Conservation (phyloP, 148 eudicot genomes). For the Gaultheria prostrata region DNA sequence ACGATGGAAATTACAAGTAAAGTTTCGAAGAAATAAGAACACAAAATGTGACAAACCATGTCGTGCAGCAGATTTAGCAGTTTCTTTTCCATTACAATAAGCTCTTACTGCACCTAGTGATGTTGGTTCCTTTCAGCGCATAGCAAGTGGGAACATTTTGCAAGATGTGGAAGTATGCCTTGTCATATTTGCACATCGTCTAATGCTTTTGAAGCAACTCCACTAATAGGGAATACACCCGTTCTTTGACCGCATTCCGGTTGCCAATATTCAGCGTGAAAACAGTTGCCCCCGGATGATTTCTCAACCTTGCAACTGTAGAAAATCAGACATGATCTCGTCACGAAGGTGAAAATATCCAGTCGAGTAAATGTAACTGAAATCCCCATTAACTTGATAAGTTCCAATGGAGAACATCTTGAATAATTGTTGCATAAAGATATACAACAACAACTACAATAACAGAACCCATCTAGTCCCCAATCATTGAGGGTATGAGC, state of each 20-base stretch:
- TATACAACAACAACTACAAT: too few species aligned
- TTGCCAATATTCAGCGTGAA: constrained; percentile 52
- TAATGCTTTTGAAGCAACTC: constrained; percentile 36
- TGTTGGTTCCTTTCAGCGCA: neutral
- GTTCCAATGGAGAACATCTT: neutral
- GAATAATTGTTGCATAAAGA: neutral
- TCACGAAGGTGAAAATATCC: neutral
- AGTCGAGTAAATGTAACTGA: neutral
- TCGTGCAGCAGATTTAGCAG: neutral
- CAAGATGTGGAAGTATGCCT: neutral
- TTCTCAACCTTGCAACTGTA: constrained; percentile 85
- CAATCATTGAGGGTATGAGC: too few species aligned
- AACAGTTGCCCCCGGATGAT: constrained; percentile 73
- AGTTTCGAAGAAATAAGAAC: neutral
- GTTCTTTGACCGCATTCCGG: constrained; percentile 62
- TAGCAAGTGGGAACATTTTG: neutral
- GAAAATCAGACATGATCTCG: neutral
- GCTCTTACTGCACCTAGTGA: constrained; percentile 1
- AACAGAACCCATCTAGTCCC: too few species aligned
- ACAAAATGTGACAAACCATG: neutral
- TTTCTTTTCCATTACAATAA: neutral
- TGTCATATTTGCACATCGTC: constrained; percentile 3
- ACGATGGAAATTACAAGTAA: neutral
- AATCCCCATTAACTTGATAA: neutral
- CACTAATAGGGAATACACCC: constrained; percentile 46